A percentile compares a stretch with the other conserved stretches of the same genome.
Conservation (phyloP, 345 rosid species). For the Turritis glabra region DNA sequence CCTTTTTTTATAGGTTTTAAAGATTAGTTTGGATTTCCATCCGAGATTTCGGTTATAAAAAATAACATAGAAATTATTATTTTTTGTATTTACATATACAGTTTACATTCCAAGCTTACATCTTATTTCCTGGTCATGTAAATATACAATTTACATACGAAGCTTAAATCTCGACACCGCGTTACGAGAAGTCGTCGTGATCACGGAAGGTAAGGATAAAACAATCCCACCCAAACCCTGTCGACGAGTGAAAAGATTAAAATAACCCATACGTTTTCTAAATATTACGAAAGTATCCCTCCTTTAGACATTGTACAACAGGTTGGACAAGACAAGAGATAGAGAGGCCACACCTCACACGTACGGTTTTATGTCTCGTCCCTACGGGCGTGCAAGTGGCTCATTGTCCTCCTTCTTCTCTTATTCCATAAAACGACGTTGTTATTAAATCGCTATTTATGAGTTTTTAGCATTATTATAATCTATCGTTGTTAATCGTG, state of each 20-base stretch:
- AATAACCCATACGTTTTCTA: background rate
- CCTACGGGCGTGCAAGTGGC: constrained; percentile 39
- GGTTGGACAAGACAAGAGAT: constrained; percentile 39
- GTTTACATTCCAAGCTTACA: no score
- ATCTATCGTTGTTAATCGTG: constrained; percentile 12
- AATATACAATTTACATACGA: background rate
- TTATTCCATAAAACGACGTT: constrained; percentile 22
- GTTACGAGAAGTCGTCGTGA: constrained; percentile 30
- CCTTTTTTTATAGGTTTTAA: background rate
- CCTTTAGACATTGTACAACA: background rate
- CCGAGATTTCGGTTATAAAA: background rate
- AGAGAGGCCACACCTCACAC: constrained; percentile 36
- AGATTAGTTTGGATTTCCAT: background rate
- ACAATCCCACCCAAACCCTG: constrained; percentile 1
- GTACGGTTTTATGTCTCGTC: constrained; percentile 34
- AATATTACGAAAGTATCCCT: constrained; percentile 7
- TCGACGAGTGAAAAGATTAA: constrained; percentile 5
- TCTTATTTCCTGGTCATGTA: no score
- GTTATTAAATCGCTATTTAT: constrained; percentile 11
- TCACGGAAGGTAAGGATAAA: constrained; percentile 21
- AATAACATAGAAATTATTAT: no score
- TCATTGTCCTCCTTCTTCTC: constrained; percentile 18
- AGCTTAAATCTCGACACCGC: background rate
- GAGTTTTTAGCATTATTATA: constrained; percentile 13
- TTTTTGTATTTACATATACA: no score